phyloP scores from a whole-genome alignment of 1,139 yeast genomes.

The Scheffersomyces lignicola region DNA sequence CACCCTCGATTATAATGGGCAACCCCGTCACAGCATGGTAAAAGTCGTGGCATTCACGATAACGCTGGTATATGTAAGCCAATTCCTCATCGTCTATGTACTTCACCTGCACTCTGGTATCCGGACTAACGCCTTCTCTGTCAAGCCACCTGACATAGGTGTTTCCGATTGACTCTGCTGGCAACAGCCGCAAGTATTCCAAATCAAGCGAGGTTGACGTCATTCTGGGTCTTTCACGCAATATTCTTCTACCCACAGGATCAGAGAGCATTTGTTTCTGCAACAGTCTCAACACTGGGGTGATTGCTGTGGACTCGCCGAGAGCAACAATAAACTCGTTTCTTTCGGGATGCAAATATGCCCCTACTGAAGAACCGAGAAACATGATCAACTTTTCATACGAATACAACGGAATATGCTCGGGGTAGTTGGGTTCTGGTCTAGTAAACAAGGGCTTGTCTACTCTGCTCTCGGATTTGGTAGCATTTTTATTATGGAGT shows the following conservation, averaged over 20 bases:
- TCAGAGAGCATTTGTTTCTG: constrained; percentile 75
- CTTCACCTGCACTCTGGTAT: constrained; percentile 83
- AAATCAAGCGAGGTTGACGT: constrained; percentile 71
- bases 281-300: constrained; percentile 60
- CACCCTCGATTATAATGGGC: constrained; percentile 94
- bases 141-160: constrained; percentile 81
- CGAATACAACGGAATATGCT: constrained; percentile 73
- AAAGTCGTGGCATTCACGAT: constrained; percentile 96
- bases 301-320: constrained; percentile 89
- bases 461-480: constrained; percentile 10
- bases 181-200: constrained; percentile 58
- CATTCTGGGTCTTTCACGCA: constrained; percentile 80
- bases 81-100: constrained; percentile 88
- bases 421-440: constrained; percentile 60
- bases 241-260: constrained; percentile 71
- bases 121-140: constrained; percentile 89
- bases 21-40: constrained; percentile 90
- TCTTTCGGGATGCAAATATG: constrained; percentile 78
- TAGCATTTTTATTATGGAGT: constrained; percentile 35
- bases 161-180: constrained; percentile 74
- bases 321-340: constrained; percentile 86
- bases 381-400: constrained; percentile 67
- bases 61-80: constrained; percentile 88
- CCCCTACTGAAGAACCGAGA: constrained; percentile 77
- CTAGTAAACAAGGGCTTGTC: constrained; percentile 35